These are phyloP conservation scores for Populus deltoides DNA, from an alignment of 345 rosid species.

Conservation along the genomic window DNA sequence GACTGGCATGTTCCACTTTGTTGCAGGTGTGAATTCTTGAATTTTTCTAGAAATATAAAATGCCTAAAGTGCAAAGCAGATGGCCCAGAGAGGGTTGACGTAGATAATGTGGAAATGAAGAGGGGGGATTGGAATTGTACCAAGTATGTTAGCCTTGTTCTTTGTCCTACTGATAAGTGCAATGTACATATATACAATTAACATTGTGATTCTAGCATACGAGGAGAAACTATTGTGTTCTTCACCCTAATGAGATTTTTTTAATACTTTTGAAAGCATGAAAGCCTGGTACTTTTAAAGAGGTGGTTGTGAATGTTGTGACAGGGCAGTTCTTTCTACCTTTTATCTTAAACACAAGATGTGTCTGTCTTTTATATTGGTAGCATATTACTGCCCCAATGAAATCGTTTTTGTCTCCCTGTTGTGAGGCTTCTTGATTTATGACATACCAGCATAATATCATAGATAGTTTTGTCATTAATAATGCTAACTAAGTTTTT, in stretches of 20 bases:
- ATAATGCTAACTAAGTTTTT: background rate
- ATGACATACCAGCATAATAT: background rate
- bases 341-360: background rate
- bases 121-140: conserved; percentile 80
- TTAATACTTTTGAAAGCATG: background rate
- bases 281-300: background rate
- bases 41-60: conserved; percentile 55
- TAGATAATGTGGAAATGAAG: conserved; percentile 54
- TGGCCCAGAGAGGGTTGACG: conserved; percentile 49
- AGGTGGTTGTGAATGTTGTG: background rate
- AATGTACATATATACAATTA: background rate
- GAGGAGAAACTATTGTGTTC: background rate
- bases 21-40: conserved; percentile 61
- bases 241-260: background rate
- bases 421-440: background rate
- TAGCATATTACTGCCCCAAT: background rate
- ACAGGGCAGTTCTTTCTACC: background rate
- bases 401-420: background rate
- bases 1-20: conserved; percentile 5
- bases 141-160: conserved; percentile 35
- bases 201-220: background rate
- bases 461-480: background rate
- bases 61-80: conserved; percentile 64
- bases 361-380: background rate
- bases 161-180: background rate